These are phyloP conservation scores for Cercospora sp. DNA, from an alignment of 2,329 filamentous ascomycete species.

Conservation along the genomic window DNA sequence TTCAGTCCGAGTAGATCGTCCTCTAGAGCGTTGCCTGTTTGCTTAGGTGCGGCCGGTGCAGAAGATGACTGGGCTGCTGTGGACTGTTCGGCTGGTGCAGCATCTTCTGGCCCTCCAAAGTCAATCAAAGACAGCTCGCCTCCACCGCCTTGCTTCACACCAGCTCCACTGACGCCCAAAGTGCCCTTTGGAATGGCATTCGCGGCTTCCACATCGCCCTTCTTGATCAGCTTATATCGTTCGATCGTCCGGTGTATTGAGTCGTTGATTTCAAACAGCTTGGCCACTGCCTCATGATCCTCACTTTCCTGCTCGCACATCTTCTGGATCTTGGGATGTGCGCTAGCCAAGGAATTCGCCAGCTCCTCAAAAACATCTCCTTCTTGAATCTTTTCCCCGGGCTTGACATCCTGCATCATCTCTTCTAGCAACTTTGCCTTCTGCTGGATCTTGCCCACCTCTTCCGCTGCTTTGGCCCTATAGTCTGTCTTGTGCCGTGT, in stretches of 20 bases:
- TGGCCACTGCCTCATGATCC: constrained; percentile 91
- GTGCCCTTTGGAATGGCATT: constrained; percentile 81
- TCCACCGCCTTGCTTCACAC: constrained; percentile 64
- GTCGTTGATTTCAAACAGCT: constrained; percentile 95
- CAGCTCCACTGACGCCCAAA: constrained; percentile 63
- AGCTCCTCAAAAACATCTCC: constrained; percentile 78
- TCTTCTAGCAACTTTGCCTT: constrained; percentile 92
- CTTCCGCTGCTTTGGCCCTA: constrained; percentile 93
- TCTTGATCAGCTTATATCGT: constrained; percentile 92
- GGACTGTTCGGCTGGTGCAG: constrained; percentile 14
- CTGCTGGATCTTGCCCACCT: constrained; percentile 91
- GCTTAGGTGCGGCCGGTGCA: constrained; percentile 44
- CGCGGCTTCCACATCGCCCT: constrained; percentile 83
- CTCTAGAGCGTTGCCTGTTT: constrained; percentile 68
- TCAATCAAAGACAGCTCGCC: constrained; percentile 93
- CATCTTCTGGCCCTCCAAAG: constrained; percentile 68
- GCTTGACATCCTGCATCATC: constrained; percentile 79
- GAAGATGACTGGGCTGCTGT: constrained; percentile 40
- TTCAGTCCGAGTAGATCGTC: constrained; percentile 90
- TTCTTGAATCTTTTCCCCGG: constrained; percentile 74
- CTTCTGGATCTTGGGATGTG: constrained; percentile 97
- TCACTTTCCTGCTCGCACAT: constrained; percentile 99
- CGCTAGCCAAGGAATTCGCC: constrained; percentile 82
- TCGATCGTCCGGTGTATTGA: constrained; percentile 97
- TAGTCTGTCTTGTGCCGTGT: constrained; percentile 96